phyloP scores from a whole-genome alignment of 2,329 filamentous ascomycete genomes.

The Zelopaecilomyces penicillatus region DNA sequence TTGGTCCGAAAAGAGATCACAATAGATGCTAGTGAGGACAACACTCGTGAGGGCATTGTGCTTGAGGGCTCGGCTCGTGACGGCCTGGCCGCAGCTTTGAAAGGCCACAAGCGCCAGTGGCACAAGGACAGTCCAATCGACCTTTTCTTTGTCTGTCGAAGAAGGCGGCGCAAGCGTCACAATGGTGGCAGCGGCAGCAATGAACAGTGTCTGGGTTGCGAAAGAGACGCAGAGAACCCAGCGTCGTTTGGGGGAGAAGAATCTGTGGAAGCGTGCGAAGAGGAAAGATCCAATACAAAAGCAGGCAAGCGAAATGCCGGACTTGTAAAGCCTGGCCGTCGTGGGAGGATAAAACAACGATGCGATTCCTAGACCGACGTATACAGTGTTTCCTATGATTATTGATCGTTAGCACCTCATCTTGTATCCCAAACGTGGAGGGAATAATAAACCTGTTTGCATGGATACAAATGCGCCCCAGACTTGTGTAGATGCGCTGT shows the following conservation, averaged over 20 bases:
- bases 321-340: constrained; percentile 40
- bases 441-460: constrained; percentile 56
- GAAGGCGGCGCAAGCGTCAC: constrained; percentile 37
- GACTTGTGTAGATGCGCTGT: constrained; percentile 66
- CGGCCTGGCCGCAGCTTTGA: constrained; percentile 69
- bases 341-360: constrained; percentile 33
- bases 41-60: constrained; percentile 68
- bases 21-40: constrained; percentile 74
- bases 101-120: constrained; percentile 65
- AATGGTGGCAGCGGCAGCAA: constrained; percentile 44
- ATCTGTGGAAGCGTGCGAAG: constrained; percentile 61
- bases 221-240: constrained; percentile 59
- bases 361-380: constrained; percentile 65
- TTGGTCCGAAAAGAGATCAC: constrained; percentile 65
- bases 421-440: neutral
- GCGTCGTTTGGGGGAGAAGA: constrained; percentile 50
- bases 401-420: neutral
- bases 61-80: constrained; percentile 61
- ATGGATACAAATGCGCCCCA: constrained; percentile 78
- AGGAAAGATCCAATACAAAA: constrained; percentile 67
- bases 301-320: constrained; percentile 57
- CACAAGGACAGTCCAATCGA: constrained; percentile 52
- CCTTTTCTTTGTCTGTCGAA: constrained; percentile 30
- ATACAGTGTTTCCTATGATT: constrained; percentile 61
- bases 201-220: constrained; percentile 40